Percentiles rank a stretch among this genome's conserved stretches.
Conservation (phyloP, 805 yeast genomes). For the Saccharomycopsis malanga region DNA sequence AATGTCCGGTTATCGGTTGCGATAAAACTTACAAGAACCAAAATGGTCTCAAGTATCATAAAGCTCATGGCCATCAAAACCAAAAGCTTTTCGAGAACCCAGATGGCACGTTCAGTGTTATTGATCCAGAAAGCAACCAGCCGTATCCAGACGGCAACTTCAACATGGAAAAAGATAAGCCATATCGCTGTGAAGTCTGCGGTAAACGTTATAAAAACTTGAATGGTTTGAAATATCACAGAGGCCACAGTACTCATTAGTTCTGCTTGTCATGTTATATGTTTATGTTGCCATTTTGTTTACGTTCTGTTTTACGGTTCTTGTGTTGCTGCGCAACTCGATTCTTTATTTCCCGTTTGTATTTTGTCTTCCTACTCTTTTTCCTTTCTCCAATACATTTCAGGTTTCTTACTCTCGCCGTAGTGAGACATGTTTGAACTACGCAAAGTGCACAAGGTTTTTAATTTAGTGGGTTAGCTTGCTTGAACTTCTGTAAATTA, state of each 20-base stretch:
- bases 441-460: neutral
- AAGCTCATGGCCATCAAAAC: conserved; percentile 94
- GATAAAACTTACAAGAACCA: conserved; percentile 97
- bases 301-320: neutral
- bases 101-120: conserved; percentile 87
- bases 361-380: no score
- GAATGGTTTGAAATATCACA: conserved; percentile 93
- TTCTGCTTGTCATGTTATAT: neutral
- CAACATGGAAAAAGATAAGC: conserved; percentile 95
- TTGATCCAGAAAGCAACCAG: conserved; percentile 83
- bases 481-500: no score
- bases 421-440: no score
- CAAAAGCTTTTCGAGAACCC: conserved; percentile 85
- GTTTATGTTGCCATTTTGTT: neutral
- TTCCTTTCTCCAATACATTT: no score
- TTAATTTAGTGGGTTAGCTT: no score
- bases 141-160: conserved; percentile 84
- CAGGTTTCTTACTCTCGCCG: no score
- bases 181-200: conserved; percentile 96
- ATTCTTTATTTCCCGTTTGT: no score
- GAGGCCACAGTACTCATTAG: conserved; percentile 96
- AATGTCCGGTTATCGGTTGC: conserved; percentile 97
- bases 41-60: conserved; percentile 92
- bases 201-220: conserved; percentile 94
- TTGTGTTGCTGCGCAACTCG: no score